Evolutionary conservation across 208 protist species (phyloP).

Genomic region (Leishmania martiniquensis): DNA sequence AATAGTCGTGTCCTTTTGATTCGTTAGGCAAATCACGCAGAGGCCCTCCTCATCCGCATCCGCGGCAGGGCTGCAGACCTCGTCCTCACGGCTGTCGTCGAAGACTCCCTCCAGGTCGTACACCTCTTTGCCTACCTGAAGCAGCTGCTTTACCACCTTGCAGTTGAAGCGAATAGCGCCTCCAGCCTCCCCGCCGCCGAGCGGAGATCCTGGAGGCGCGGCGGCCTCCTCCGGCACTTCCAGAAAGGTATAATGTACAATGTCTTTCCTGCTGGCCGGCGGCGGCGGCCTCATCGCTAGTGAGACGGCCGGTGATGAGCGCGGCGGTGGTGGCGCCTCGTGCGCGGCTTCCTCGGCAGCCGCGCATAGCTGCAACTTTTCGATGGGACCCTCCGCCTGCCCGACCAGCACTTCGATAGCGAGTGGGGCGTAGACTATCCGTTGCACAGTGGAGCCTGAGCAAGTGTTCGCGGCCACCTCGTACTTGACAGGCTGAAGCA

Average conservation of each 20-base stretch:
- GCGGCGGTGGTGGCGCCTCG: not conserved
- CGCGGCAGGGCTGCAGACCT: conserved; percentile 5
- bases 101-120: conserved; percentile 86
- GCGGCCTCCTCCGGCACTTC: conserved; percentile 9
- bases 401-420: conserved; percentile 41
- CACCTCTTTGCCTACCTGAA: conserved; percentile 73
- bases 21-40: conserved; percentile 92
- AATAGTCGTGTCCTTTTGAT: conserved; percentile 83
- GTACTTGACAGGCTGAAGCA: conserved; percentile 9
- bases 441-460: not conserved
- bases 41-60: conserved; percentile 45
- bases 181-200: not conserved
- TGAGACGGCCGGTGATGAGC: too few relatives aligned
- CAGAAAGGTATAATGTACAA: conserved; percentile 44
- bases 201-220: not conserved
- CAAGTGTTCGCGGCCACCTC: not conserved
- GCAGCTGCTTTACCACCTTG: conserved; percentile 64
- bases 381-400: conserved; percentile 7
- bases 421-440: conserved; percentile 32
- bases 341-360: not conserved
- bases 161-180: conserved; percentile 3
- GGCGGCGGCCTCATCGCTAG: conserved; percentile 1
- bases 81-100: conserved; percentile 50
- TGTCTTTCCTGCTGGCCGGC: not conserved
- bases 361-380: not conserved